Base-by-base conservation (phyloP, 768 basidiomycete genomes). In the Psilocybe cubensis region DNA sequence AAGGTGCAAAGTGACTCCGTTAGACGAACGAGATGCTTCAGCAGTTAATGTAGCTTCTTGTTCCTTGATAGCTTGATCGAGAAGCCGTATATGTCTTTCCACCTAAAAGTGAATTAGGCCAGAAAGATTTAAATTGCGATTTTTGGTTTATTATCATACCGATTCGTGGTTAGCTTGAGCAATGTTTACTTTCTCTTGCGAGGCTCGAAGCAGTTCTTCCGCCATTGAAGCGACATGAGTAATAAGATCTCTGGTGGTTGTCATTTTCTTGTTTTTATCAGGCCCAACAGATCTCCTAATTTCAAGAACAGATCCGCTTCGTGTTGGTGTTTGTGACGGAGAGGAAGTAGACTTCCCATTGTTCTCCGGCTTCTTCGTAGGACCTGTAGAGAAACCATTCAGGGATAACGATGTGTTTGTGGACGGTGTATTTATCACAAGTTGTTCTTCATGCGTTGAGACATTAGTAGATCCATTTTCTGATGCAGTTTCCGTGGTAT, bases 161-260 rank as follows among this genome's bases (percentile, higher is more conserved):
- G 86, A 84, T 63, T 91, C 87, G 62, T 84, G 83, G 23, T 85
- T 83, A 9, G 89, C 81, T 62, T 84, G 82, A 2, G 91, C 87
- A 17, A 93, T 77, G 61, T 85, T 90, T 27, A 89, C 81, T 67
- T 93, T 93, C 69, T 94, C 92, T 59, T 91, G 88, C 10, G 85
- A 83, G 3, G 84, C 80, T 3, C 84, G 81, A 9, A 87, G 70
- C 1, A 84, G 69, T 58, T 87, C 84, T 64, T 88, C 88, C 11
- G 81, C 75, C 7, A 86, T 69, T 59, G 78, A 78, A 3, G 87
- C 84, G 50, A 92, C 80, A 46, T 79, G 76, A 18, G 83, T 75
- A 24, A 92, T 76, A 59, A 88, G 68, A 54, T 78, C 75, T 18
- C 81, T 77, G 6, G 81, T 79, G 18, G 79, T 76, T 44, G 70